A percentile compares a stretch with the other conserved stretches of the same genome.
Evolutionary conservation across 129 eudicot genomes (phyloP).

Genomic region (Flaveria sonorensis): DNA sequence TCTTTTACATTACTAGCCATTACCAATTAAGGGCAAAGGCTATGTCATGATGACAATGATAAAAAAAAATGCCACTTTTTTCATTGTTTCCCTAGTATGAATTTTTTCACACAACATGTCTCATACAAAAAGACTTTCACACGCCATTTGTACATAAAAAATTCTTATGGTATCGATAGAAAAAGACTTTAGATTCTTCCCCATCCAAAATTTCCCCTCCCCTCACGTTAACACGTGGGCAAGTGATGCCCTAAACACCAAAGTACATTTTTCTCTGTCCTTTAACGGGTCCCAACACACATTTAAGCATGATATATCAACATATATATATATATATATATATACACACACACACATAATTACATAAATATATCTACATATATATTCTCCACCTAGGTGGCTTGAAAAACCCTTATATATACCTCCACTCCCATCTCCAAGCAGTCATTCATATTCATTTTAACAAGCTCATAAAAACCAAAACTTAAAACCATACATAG

Average conservation of each 20-base stretch:
- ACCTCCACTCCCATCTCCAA: conserved; percentile 31
- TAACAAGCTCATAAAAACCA: conserved; percentile 6
- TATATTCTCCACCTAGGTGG: conserved; percentile 29
- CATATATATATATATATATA: no score
- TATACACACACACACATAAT: neutral
- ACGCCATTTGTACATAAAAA: no score
- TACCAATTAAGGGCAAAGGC: no score
- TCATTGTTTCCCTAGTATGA: no score
- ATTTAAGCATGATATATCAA: neutral
- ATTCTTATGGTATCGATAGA: no score
- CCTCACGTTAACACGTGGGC: conserved; percentile 36
- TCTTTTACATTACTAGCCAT: no score
- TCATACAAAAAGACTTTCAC: no score
- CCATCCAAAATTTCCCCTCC: conserved; percentile 17
- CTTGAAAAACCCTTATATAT: conserved; percentile 43
- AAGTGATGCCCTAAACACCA: conserved; percentile 27
- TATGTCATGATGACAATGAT: no score
- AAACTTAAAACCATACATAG: neutral
- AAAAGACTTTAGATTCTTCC: neutral
- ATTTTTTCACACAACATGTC: no score
- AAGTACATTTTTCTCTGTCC: conserved; percentile 19
- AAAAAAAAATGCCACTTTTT: no score
- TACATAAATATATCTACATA: neutral
- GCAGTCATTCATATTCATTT: conserved; percentile 16
- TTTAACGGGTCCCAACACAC: conserved; percentile 13